A percentile compares a stretch with the other conserved stretches of the same genome.
Conservation (phyloP, 2,329 filamentous ascomycete species). For the Rutstroemia sp. region DNA sequence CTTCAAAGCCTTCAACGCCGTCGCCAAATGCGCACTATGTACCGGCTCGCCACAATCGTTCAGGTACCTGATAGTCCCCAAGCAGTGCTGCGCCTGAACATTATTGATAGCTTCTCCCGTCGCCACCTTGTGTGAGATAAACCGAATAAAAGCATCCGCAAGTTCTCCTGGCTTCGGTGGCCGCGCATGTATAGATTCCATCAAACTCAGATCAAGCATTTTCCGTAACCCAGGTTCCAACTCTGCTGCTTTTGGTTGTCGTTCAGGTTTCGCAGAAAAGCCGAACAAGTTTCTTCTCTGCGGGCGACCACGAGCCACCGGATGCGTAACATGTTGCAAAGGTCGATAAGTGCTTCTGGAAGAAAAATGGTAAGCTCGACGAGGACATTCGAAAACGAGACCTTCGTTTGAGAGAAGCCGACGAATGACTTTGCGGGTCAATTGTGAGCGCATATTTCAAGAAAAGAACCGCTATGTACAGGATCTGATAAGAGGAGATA, state of each 20-base stretch:
- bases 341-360: too few species aligned
- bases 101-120: constrained; percentile 48
- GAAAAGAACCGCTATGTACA: constrained; percentile 13
- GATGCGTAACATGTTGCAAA: background rate
- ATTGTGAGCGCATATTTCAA: constrained; percentile 47
- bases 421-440: constrained; percentile 53
- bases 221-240: constrained; percentile 64
- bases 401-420: constrained; percentile 45
- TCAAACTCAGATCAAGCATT: constrained; percentile 61
- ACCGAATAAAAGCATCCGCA: constrained; percentile 53
- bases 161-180: constrained; percentile 58
- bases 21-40: constrained; percentile 12
- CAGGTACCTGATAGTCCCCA: constrained; percentile 55
- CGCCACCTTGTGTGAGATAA: constrained; percentile 51
- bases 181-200: constrained; percentile 54
- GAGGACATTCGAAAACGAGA: constrained; percentile 28
- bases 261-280: constrained; percentile 52
- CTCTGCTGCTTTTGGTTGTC: constrained; percentile 52
- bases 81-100: constrained; percentile 56
- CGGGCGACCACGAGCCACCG: constrained; percentile 30
- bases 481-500: background rate
- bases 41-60: constrained; percentile 25
- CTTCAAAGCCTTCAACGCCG: constrained; percentile 13
- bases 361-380: constrained; percentile 13
- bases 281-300: constrained; percentile 52